phyloP scores from a whole-genome alignment of 768 basidiomycete species.

The Amanita polypyramis region DNA sequence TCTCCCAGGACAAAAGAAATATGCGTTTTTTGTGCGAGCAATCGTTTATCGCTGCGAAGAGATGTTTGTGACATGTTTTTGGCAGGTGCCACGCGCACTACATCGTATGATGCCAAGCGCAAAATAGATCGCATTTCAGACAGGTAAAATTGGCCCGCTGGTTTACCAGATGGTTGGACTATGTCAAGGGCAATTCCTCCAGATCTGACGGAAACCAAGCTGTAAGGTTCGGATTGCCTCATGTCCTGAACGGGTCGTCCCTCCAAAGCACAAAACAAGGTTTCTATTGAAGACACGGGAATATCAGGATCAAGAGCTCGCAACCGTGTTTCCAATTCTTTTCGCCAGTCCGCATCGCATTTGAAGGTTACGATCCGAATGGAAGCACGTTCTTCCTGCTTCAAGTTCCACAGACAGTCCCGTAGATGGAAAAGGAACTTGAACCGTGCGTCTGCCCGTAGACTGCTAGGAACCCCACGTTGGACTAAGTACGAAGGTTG shows the following conservation, averaged over 20 bases:
- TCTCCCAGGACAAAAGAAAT: slow-evolving; percentile 30
- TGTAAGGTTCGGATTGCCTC: background rate
- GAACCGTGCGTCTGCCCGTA: slow-evolving; percentile 65
- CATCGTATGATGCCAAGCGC: slow-evolving; percentile 15
- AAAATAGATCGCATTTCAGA: slow-evolving; percentile 19
- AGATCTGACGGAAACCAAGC: background rate
- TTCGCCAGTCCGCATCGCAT: background rate
- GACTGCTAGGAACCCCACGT: slow-evolving; percentile 50
- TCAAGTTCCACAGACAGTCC: slow-evolving; percentile 41
- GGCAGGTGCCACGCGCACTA: background rate
- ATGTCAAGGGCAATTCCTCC: background rate
- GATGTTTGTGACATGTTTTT: slow-evolving; percentile 35
- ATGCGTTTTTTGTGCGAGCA: slow-evolving; percentile 20
- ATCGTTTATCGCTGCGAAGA: slow-evolving; percentile 24
- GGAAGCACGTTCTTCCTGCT: slow-evolving; percentile 4
- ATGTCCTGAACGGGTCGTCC: background rate
- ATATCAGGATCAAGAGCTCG: slow-evolving; percentile 6
- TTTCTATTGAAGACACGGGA: background rate
- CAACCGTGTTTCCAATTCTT: background rate
- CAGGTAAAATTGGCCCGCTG: slow-evolving; percentile 26
- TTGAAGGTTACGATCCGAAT: background rate
- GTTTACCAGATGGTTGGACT: slow-evolving; percentile 9
- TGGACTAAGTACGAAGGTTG: slow-evolving; percentile 82
- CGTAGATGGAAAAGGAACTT: slow-evolving; percentile 75
- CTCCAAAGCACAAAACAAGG: background rate